Base-by-base conservation (phyloP, 768 basidiomycete genomes). In the Agrocybe pediades region DNA sequence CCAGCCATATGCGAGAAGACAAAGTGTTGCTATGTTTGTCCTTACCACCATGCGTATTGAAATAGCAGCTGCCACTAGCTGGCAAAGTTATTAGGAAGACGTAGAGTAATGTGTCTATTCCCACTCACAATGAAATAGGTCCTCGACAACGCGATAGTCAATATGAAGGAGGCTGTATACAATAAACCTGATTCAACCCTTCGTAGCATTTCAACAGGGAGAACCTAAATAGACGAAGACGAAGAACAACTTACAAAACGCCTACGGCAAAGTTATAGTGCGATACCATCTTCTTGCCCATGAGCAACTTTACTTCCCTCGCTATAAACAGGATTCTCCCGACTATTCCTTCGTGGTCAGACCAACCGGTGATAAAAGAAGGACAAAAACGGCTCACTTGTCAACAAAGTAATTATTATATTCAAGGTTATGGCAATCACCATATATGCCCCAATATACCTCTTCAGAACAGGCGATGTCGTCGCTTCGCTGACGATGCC, bases 311-410 rank as follows among this genome's bases (percentile, higher is more conserved):
- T 5, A 67, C 62, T 41, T 66, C 57, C 40, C 62, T 64, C 3
- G 68, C 65, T 27, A 70, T 66, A 64, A 65, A 70, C 52, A 65
- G 55, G 45, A 71, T 68, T 6, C 65, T 61, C 9, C 67, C 65
- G n/a, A 68, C 69, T 71, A 27, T 16, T n/a, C n/a, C n/a, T 2
- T 19, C 8, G 19, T 16, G 1, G 6, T 21, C 33, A 20, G 33
- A 20, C 19, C 45, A 27, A 53, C 15, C 55, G 21, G n/a, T 15
- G 30, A 6, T 16, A 19, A 17, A 46, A 29, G 1, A 23, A 19
- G 9, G 41, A 11, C n/a, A 30, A 27, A 20, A 27, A 8, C 9
- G 13, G 21, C 51, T 41, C 8, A 65, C 67, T 63, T 16, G 63
- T 65, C 21, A 68, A 41, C 2, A 64, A 29, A 27, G 67, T 66